phyloP scores from a whole-genome alignment of 371 early-diverging fungal species.

The Basidiobolus heterosporus region DNA sequence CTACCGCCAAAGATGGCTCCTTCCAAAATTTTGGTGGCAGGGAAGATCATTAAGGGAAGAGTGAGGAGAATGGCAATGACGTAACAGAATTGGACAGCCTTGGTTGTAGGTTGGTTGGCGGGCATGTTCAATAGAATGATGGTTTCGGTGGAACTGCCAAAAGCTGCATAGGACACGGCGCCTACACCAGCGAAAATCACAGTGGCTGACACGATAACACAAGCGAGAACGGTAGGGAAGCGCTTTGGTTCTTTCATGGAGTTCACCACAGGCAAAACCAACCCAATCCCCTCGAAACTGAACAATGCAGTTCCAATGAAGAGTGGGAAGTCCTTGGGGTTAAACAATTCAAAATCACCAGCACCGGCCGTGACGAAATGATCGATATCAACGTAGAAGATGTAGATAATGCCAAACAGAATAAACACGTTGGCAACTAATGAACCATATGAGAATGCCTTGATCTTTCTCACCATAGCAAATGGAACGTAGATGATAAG shows the following conservation, averaged over 20 bases:
- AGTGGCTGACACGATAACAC: constrained; percentile 34
- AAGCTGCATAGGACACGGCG: constrained; percentile 43
- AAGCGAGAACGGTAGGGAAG: constrained; percentile 35
- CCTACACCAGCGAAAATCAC: constrained; percentile 42
- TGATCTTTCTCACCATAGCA: constrained; percentile 71
- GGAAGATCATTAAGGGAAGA: constrained; percentile 49
- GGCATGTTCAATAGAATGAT: constrained; percentile 50
- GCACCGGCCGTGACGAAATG: constrained; percentile 34
- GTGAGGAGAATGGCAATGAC: constrained; percentile 55
- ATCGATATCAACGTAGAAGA: constrained; percentile 62
- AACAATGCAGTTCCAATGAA: constrained; percentile 63
- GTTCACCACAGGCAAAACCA: constrained; percentile 35
- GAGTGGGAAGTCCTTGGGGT: constrained; percentile 36
- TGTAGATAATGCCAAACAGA: constrained; percentile 58
- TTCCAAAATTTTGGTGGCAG: constrained; percentile 54
- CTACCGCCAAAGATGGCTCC: constrained; percentile 26
- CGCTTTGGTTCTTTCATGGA: constrained; percentile 33
- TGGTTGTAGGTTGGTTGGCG: constrained; percentile 19
- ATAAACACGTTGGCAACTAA: constrained; percentile 81
- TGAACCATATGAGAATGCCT: constrained; percentile 62
- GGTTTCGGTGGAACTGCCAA: constrained; percentile 45
- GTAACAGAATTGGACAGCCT: constrained; percentile 44
- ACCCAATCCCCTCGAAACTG: constrained; percentile 64
- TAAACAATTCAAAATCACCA: constrained; percentile 29
- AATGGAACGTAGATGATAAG: constrained; percentile 56